Evolutionary conservation across 1,284 basidiomycete genomes (phyloP).

Genomic region (Sporisorium scitamineum): DNA sequence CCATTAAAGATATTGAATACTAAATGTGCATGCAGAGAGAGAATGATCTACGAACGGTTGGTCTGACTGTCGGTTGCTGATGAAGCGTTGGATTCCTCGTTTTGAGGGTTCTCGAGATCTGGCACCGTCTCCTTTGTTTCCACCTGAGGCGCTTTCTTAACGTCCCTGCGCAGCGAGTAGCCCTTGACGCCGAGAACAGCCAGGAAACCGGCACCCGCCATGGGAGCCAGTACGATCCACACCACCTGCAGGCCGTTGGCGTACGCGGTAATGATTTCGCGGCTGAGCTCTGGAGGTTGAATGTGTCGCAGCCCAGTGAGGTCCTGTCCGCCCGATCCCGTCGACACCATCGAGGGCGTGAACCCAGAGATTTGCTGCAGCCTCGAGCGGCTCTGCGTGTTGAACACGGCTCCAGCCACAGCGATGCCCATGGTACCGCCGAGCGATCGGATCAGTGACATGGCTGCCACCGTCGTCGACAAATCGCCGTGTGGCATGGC

Average conservation of each 20-base stretch:
- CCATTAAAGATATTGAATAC: background rate
- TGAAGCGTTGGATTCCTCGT: conserved; percentile 6
- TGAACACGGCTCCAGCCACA: conserved; percentile 56
- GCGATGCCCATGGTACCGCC: conserved; percentile 61
- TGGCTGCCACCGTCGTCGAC: conserved; percentile 47
- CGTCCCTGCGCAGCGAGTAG: conserved; percentile 44
- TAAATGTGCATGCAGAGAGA: background rate
- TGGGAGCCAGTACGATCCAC: conserved; percentile 75
- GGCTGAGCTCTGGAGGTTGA: conserved; percentile 66
- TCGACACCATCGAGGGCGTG: conserved; percentile 16
- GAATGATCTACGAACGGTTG: conserved; percentile 1
- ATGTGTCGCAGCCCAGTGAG: conserved; percentile 38
- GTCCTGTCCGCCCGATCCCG: conserved; percentile 41
- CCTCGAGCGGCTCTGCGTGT: conserved; percentile 40
- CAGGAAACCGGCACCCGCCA: conserved; percentile 65
- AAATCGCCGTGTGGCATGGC: conserved; percentile 59
- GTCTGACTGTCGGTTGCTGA: background rate
- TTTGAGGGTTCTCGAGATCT: conserved; percentile 25
- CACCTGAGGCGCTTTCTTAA: conserved; percentile 24
- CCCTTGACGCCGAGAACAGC: conserved; percentile 53
- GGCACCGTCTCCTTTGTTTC: conserved; percentile 19
- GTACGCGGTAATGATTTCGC: conserved; percentile 78
- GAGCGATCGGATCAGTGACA: conserved; percentile 53
- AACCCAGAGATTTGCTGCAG: conserved; percentile 34
- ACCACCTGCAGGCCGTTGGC: conserved; percentile 77